These are phyloP conservation scores for Phytopythium montanum DNA, from an alignment of 352 stramenopile genomes.

Conservation along the genomic window DNA sequence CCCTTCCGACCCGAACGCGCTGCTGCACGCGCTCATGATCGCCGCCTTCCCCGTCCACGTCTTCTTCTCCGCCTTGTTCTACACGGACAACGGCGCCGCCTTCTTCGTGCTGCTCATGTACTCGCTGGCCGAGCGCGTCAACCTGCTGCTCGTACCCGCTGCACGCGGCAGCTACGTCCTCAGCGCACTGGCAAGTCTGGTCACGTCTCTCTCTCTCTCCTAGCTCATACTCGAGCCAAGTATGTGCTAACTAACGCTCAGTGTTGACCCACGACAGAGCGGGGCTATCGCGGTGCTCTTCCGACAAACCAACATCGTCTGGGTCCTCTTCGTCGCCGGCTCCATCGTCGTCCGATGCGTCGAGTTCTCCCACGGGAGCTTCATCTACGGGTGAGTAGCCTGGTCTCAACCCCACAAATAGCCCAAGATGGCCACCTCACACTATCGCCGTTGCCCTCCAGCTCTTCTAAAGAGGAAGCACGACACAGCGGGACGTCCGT, in stretches of 20 bases:
- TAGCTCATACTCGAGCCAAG: too few species aligned
- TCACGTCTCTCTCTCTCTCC: too few species aligned
- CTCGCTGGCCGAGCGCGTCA: slow-evolving; percentile 49
- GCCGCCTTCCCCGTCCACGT: slow-evolving; percentile 78
- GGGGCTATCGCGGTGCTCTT: slow-evolving; percentile 77
- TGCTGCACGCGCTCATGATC: slow-evolving; percentile 70
- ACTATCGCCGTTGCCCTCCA: slow-evolving; percentile 1
- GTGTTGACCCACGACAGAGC: slow-evolving; percentile 30
- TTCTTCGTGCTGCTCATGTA: slow-evolving; percentile 90
- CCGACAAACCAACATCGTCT: slow-evolving; percentile 91
- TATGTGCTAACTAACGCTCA: not conserved
- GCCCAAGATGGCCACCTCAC: not conserved
- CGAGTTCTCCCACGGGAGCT: slow-evolving; percentile 56
- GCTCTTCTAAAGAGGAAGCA: slow-evolving; percentile 33
- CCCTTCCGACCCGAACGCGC: slow-evolving; percentile 35
- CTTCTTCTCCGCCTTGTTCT: slow-evolving; percentile 90
- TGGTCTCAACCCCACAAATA: not conserved
- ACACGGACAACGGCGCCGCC: slow-evolving; percentile 83
- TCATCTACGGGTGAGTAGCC: slow-evolving; percentile 62
- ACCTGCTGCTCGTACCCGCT: slow-evolving; percentile 33
- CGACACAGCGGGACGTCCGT: slow-evolving; percentile 10
- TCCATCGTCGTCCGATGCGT: slow-evolving; percentile 64
- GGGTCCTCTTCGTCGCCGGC: slow-evolving; percentile 85
- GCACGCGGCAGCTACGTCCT: slow-evolving; percentile 37
- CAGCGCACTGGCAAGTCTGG: slow-evolving; percentile 51